Base-by-base conservation (phyloP, 352 stramenopile genomes). In the Phytophthora hybrid region DNA sequence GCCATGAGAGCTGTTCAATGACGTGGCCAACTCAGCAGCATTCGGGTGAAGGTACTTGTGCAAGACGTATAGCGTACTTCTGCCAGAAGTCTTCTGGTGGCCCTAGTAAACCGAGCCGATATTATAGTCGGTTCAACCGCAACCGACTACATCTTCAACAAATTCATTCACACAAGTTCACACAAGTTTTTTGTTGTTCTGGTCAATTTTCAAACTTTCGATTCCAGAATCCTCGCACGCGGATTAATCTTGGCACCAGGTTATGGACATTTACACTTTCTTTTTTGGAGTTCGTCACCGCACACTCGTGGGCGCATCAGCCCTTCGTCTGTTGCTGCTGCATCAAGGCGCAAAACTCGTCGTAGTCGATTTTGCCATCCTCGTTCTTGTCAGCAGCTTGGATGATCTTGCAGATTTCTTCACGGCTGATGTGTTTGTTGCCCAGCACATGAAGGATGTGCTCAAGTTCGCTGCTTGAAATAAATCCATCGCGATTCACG, bases 321-420 rank as follows among this genome's bases (percentile, higher is more conserved):
- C 16, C 52, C 32, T 66, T 59, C 9, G 60, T 70, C 44, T 74
- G 52, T 61, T 77, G 37, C 37, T 44, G 68, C 39, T 78, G 82
- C 83, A 93, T 93, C 54, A 91, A 73, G 7, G 71, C 61, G 29
- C 85, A 84, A 51, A 98, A 98, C 67, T 98, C 93, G 0, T 88
- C 53, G 66, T 92, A 97, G 64, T 95, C 94, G 59, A 98, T 97
- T 26, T 88, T 85, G 34, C 90, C 88, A 55, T 97, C 92, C 58
- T 84, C 77, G 66, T 97, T 96, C 34, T 77, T 85, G 66, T 98
- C 93, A 0, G 93, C 89, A 0, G 80, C 73, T 34, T 84, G 57
- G 29, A 95, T 88, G 65, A 97, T 89, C 47, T 88, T 84, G 11
- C 73, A 55, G 31, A 82, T 79, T 55, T 93, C 85, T 8, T 79